Conservation (phyloP, 2,329 filamentous ascomycete species). For the Scedosporium apiospermum region DNA sequence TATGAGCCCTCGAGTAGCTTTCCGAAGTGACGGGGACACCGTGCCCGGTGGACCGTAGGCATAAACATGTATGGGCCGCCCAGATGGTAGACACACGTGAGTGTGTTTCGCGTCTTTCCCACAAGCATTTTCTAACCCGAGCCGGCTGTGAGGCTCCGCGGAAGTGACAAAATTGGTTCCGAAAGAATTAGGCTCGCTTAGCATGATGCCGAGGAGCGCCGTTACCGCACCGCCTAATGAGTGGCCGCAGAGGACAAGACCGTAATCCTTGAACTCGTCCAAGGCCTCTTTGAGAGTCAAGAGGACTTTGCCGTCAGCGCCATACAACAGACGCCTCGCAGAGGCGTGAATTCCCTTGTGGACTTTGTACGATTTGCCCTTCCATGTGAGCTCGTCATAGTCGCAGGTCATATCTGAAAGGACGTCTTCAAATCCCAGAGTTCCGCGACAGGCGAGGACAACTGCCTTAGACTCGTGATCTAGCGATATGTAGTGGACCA, state of each 20-base stretch:
- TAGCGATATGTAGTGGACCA: conserved; percentile 64
- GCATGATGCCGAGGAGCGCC: conserved; percentile 59
- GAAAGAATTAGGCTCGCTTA: conserved; percentile 41
- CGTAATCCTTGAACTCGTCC: conserved; percentile 58
- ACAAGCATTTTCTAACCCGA: conserved; percentile 20
- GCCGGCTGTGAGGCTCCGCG: conserved; percentile 31
- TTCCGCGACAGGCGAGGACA: conserved; percentile 63
- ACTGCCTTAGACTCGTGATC: conserved; percentile 64
- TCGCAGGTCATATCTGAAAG: conserved; percentile 67
- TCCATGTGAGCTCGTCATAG: conserved; percentile 57
- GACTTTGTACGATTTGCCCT: conserved; percentile 55
- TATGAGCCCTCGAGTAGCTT: conserved; percentile 62
- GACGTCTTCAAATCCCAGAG: conserved; percentile 64
- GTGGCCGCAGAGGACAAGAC: conserved; percentile 60
- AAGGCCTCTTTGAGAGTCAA: conserved; percentile 56
- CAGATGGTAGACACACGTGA: conserved; percentile 48
- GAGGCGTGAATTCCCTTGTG: conserved; percentile 69
- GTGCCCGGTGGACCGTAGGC: conserved; percentile 68
- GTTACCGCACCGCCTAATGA: conserved; percentile 63
- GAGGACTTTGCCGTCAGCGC: conserved; percentile 57
- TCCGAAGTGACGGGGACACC: conserved; percentile 60
- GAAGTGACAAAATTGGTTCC: conserved; percentile 56
- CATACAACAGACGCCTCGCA: conserved; percentile 56
- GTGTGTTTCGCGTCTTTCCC: conserved; percentile 1
- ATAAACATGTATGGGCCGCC: conserved; percentile 68